Evolutionary conservation across 139 green algal genomes (phyloP).

Genomic region (Closterium sp.): DNA sequence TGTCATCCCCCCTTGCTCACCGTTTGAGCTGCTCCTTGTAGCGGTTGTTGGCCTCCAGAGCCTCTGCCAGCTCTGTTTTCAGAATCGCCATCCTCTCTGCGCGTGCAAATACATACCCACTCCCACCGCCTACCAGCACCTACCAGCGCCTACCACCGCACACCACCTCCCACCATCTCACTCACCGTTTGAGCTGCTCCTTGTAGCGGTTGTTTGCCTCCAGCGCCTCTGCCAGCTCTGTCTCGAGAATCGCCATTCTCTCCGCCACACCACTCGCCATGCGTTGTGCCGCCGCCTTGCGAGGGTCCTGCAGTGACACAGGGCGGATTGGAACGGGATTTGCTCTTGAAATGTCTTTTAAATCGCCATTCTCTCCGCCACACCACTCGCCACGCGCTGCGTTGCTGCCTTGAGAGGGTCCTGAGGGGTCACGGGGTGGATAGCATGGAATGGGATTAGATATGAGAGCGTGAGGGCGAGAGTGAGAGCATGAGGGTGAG

Average conservation of each 20-base stretch:
- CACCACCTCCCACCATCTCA: no score
- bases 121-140: no score
- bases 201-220: conserved; percentile 20
- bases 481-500: no score
- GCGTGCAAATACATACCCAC: neutral
- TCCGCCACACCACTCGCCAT: no score
- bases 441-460: no score
- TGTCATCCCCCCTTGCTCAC: neutral
- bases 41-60: conserved; percentile 10
- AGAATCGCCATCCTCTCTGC: conserved; percentile 6
- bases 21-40: conserved; percentile 38
- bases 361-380: neutral
- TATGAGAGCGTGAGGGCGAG: no score
- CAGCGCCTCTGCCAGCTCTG: conserved; percentile 29
- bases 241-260: conserved; percentile 7
- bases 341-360: no score
- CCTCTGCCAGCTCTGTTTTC: conserved; percentile 33
- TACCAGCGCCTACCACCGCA: neutral
- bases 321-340: no score
- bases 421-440: no score
- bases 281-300: no score
- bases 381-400: neutral
- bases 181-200: conserved; percentile 28
- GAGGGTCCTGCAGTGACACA: no score
- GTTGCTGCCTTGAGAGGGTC: no score